Conservation (phyloP, 2,329 filamentous ascomycete species). For the Escovopsis weberi region DNA sequence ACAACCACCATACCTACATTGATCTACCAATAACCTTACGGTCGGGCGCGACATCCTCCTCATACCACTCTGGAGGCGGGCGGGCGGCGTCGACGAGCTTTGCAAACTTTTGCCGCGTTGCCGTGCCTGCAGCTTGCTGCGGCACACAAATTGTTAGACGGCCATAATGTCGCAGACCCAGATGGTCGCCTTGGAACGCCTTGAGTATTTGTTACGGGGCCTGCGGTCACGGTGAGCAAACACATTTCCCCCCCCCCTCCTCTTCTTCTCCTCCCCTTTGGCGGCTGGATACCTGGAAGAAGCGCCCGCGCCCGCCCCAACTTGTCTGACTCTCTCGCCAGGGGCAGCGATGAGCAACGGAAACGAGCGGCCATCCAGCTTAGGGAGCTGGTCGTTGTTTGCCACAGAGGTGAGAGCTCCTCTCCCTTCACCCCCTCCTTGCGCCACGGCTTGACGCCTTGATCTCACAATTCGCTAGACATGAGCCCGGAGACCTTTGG, state of each 20-base stretch:
- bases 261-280: no score
- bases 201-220: slow-evolving; percentile 40
- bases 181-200: slow-evolving; percentile 38
- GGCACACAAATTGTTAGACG: slow-evolving; percentile 11
- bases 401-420: slow-evolving; percentile 34
- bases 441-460: background rate
- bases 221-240: slow-evolving; percentile 37
- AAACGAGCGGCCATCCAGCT: slow-evolving; percentile 39
- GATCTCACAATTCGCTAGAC: slow-evolving; percentile 34
- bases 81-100: background rate
- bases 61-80: background rate
- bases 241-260: background rate
- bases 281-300: background rate
- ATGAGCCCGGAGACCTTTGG: slow-evolving; percentile 66
- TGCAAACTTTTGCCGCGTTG: background rate
- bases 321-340: slow-evolving; percentile 6
- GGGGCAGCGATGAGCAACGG: slow-evolving; percentile 31
- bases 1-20: background rate
- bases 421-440: background rate
- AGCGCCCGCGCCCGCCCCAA: background rate
- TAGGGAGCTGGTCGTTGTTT: slow-evolving; percentile 38
- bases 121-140: slow-evolving; percentile 3
- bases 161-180: slow-evolving; percentile 30
- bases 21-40: background rate
- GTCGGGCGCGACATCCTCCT: slow-evolving; percentile 3